Evolutionary conservation across 1,284 basidiomycete genomes (phyloP), one percentile per base, ranked within the genome.

Genomic region (Laetiporus sulphureus): DNA sequence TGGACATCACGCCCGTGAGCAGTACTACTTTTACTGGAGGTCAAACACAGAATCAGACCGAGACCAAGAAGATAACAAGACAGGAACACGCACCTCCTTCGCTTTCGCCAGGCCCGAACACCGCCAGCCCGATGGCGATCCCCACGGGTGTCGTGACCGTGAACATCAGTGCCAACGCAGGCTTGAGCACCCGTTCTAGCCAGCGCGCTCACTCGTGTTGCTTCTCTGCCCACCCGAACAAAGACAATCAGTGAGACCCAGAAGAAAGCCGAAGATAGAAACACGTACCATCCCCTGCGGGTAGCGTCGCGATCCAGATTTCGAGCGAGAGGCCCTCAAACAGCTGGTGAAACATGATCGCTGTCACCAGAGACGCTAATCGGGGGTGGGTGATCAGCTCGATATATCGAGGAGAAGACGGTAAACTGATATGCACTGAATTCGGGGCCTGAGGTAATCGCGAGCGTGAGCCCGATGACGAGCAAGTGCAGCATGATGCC

Each of bases 401-500:
- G 15, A 22, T 23, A 10, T 6, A 8, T 16, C 38, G 40, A 40
- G 32, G 27, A 38, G 25, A 39, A 32, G 41, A 32, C 4, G 36
- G 4, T 45, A 38, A 38, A 6, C n/a, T 47, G 7, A 11, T 13
- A 70, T 79, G 44, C 45, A 85, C 83, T 72, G 49, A 89, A 87
- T 45, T 87, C 83, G 1, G 74, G 54, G 10, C 83, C 80, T 4
- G 71, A 67, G 1, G 81, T 74, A 44, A 87, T 77, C 2, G 81
- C 72, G 16, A 88, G 63, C 2, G 83, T 87, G 13, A 87, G 59
- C 2, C 83, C 83, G 41, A 88, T 83, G 16, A 87, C 79, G n/a
- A 84, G 60, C 0, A 83, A 86, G 50, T 87, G 85, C n/a, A 87
- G 73, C 81, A 86, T 84, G 48, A 88, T 87, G 22, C 83, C 84